These are phyloP conservation scores for Selaginella tamariscina DNA, from an alignment of 75 land plant genomes.

Conservation along the genomic window DNA sequence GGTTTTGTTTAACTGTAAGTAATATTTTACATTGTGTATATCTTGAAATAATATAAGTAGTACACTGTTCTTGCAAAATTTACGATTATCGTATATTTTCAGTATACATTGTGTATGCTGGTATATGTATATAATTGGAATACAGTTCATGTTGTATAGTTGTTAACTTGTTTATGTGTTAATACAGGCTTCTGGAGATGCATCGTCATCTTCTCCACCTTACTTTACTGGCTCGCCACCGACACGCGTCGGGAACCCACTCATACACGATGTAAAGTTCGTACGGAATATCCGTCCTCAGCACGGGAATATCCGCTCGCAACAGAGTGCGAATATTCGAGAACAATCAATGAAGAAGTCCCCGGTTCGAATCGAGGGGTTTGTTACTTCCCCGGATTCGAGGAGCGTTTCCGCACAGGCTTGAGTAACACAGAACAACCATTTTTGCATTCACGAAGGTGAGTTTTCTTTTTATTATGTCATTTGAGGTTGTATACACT, in stretches of 20 bases:
- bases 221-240: constrained; percentile 85
- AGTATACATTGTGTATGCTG: too few relatives aligned
- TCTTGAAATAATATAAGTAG: too few relatives aligned
- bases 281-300: constrained; percentile 17
- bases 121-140: too few relatives aligned
- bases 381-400: neutral
- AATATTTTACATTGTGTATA: neutral
- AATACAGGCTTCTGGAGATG: constrained; percentile 18
- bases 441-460: neutral
- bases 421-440: neutral
- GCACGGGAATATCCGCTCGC: neutral
- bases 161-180: neutral
- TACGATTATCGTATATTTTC: neutral
- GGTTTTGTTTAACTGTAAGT: neutral
- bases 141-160: too few relatives aligned
- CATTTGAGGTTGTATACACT: neutral
- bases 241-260: constrained; percentile 61
- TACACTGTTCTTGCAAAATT: neutral
- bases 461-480: neutral
- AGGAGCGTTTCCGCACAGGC: neutral
- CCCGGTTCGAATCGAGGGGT: neutral
- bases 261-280: constrained; percentile 63
- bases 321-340: neutral
- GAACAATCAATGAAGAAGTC: neutral
- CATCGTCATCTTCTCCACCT: constrained; percentile 50